Evolutionary conservation across 1,139 yeast species (phyloP), one percentile per base, ranked within the genome.

Genomic region (Geotrichum candidum): DNA sequence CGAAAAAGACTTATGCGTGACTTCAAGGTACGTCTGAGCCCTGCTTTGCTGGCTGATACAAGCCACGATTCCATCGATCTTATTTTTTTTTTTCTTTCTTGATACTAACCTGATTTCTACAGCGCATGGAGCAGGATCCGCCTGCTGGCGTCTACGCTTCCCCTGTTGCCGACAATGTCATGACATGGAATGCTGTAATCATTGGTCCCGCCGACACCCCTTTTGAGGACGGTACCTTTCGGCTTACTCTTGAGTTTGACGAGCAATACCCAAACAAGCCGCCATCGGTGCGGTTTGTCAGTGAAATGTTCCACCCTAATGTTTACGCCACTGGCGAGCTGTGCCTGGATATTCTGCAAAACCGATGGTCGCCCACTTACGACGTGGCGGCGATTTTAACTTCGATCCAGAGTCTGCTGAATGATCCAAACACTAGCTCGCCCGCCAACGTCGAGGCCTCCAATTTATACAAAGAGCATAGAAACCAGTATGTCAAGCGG

Each of bases 401-500:
- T 1, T 89, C 97, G 51, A 83, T 88, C 63, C 80, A 77, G 73
- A 86, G 95, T 65, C 81, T 94, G 65, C 79, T 94, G 68, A 94
- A 94, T 74, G 99, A 94, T 73, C 99, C 99, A 11, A 94, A 94
- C 74, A 95, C 94, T 61, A 86, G 91, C 62, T 89, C 96, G 33
- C 99, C 99, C 3, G 99, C 99, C 0, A 95, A 94, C 70, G 98
- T 90, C 7, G 99, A 95, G 74, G 99, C 99, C 2, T 97, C 99
- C 1, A 92, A 91, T 67, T 79, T 94, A 72, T 94, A 90, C 77
- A 90, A 91, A 73, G 99, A 94, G 73, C 98, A 95, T 74, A 84
- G 96, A 67, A 86, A 94, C 50, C 97, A 92, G 76, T 94, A 94
- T 73, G 84, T 88, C 63, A 90, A 91, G 73, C 78, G 97, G 66